Evolutionary conservation across 208 protist species (phyloP), one percentile per base, ranked within the genome.

Genomic region (Novymonas esmeraldas): DNA sequence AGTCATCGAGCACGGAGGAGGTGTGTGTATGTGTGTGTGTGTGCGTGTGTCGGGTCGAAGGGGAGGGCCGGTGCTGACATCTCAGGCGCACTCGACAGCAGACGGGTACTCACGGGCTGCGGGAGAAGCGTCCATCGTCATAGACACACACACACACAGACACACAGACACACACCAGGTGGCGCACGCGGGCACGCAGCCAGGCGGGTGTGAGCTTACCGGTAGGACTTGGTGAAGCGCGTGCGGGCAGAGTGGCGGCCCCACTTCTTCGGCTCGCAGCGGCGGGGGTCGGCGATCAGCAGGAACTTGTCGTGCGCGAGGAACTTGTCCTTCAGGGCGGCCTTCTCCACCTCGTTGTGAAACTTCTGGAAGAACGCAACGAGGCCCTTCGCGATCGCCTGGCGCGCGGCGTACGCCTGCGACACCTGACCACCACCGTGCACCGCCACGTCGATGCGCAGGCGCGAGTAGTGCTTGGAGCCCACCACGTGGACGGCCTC

Each of bases 241-340:
- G 98, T 97, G 76, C 99, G 96, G 78, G 99, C 99, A 96, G 98
- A 98, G 75, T 95, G 97, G 88, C 99, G 98, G 76, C 99, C 99
- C 87, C 99, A 99, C 88, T 99, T 99, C 98, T 99, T 99, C 65
- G 99, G 95, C 91, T 99, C 99, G 87, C 95, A 98, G 81, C 98
- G 95, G 85, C 99, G 96, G 69, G 99, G 98, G 82, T 99, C 99
- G 62, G 99, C 98, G 80, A 99, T 99, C 42, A 99, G 91, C 22
- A 99, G 91, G 60, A 95, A 97, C 70, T 99, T 95, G 91, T 99
- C 99, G 81, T 98, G 99, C 22, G 68, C 59, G 4, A 99, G 41
- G 64, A 99, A 93, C 50, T 90, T 88, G 64, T 99, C 94, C 93
- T 99, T 99, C 79, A 99, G 95, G 69, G 98, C 97, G 48, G 94